phyloP scores from a whole-genome alignment of 495 filamentous ascomycete genomes.

The Xylaria sp. region DNA sequence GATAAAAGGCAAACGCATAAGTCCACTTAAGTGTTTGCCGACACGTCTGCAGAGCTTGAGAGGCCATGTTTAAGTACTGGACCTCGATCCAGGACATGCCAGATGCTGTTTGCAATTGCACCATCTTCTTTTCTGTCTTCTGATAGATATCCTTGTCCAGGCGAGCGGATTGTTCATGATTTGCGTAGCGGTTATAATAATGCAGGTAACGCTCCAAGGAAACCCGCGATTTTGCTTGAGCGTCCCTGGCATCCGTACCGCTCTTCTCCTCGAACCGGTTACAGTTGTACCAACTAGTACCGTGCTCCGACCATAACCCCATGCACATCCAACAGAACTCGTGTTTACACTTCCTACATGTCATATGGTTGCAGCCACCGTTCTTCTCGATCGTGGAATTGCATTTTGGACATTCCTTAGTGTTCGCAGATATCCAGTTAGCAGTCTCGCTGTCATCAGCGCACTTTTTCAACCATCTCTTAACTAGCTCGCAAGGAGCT shows the following conservation, averaged over 20 bases:
- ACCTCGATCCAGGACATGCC: slow-evolving; percentile 99
- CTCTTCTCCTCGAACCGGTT: slow-evolving; percentile 97
- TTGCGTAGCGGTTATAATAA: slow-evolving; percentile 98
- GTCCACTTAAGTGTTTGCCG: slow-evolving; percentile 99
- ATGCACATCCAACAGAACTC: slow-evolving; percentile 99
- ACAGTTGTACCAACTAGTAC: slow-evolving; percentile 99
- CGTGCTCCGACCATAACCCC: slow-evolving; percentile 97
- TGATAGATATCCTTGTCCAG: slow-evolving; percentile 94
- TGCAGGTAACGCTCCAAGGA: slow-evolving; percentile 93
- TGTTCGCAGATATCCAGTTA: slow-evolving; percentile 99
- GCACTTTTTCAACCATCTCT: slow-evolving; percentile 97
- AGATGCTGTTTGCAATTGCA: slow-evolving; percentile 86
- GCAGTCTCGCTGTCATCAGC: slow-evolving; percentile 98
- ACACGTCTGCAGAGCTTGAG: slow-evolving; percentile 92
- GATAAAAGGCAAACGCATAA: slow-evolving; percentile 97
- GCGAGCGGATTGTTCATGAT: slow-evolving; percentile 97
- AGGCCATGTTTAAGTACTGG: slow-evolving; percentile 91
- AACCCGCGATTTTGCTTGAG: slow-evolving; percentile 86
- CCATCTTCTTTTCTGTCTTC: slow-evolving; percentile 99
- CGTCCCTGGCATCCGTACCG: slow-evolving; percentile 84
- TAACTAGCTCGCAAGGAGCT: slow-evolving; percentile 87
- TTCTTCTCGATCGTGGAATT: slow-evolving; percentile 99
- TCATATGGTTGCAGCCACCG: slow-evolving; percentile 99
- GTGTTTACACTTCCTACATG: slow-evolving; percentile 96
- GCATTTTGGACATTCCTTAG: slow-evolving; percentile 96